These are phyloP conservation scores for Huntiella abstrusa DNA, from an alignment of 2,329 filamentous ascomycete species.

Conservation along the genomic window DNA sequence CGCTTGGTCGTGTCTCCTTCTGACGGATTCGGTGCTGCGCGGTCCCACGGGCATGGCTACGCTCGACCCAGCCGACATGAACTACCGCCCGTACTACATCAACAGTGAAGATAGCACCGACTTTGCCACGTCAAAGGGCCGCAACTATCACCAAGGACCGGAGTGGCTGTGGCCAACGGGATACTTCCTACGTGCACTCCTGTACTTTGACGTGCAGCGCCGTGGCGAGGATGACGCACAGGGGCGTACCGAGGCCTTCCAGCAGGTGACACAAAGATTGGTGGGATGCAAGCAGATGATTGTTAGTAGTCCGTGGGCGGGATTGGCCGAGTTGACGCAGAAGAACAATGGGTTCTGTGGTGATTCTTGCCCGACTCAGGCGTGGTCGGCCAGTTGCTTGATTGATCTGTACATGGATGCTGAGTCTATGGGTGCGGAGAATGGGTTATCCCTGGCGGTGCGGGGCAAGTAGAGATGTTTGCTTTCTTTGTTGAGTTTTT, in stretches of 20 bases:
- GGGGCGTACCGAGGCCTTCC: slow-evolving; percentile 62
- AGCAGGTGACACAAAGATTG: slow-evolving; percentile 76
- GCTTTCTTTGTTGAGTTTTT: neutral
- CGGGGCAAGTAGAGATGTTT: slow-evolving; percentile 1
- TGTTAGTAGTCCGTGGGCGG: slow-evolving; percentile 64
- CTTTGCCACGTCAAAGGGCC: slow-evolving; percentile 79
- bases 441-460: neutral
- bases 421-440: slow-evolving; percentile 28
- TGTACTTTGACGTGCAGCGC: slow-evolving; percentile 73
- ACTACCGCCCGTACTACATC: slow-evolving; percentile 87
- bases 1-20: slow-evolving; percentile 59
- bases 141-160: slow-evolving; percentile 95
- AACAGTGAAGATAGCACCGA: slow-evolving; percentile 87
- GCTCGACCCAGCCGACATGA: slow-evolving; percentile 74
- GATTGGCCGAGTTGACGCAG: slow-evolving; percentile 82
- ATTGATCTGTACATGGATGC: slow-evolving; percentile 95
- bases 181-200: slow-evolving; percentile 78
- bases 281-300: slow-evolving; percentile 75
- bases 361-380: slow-evolving; percentile 91
- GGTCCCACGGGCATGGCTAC: slow-evolving; percentile 92
- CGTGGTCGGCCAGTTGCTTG: slow-evolving; percentile 88
- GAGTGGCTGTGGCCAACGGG: slow-evolving; percentile 98
- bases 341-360: slow-evolving; percentile 65
- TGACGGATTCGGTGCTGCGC: slow-evolving; percentile 61
- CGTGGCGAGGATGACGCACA: slow-evolving; percentile 24